Conservation (phyloP, 176 grass and related monocot genomes). For the Tillandsia leiboldiana region DNA sequence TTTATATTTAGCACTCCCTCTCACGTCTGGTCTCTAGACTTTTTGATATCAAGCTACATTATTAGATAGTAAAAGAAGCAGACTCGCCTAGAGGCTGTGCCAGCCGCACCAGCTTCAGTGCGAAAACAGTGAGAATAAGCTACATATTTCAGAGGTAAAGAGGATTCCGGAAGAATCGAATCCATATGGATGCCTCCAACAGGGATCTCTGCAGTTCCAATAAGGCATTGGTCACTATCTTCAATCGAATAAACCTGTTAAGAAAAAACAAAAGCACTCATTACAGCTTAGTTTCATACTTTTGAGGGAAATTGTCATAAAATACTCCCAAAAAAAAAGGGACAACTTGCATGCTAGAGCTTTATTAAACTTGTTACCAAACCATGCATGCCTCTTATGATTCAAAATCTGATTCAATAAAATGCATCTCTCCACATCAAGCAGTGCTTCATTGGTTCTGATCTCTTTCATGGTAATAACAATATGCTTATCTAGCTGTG, state of each 20-base stretch:
- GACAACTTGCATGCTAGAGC: neutral
- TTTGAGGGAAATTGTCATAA: neutral
- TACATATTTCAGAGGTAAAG: slow-evolving; percentile 87
- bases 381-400: too few species aligned
- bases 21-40: too few species aligned
- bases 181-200: slow-evolving; percentile 98
- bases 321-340: neutral
- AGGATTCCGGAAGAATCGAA: slow-evolving; percentile 62
- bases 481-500: too few species aligned
- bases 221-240: slow-evolving; percentile 82
- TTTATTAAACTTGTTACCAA: too few species aligned
- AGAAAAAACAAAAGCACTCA: neutral
- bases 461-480: too few species aligned
- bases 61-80: neutral
- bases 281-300: neutral
- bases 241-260: slow-evolving; percentile 88
- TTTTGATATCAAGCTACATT: neutral
- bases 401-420: too few species aligned
- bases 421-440: too few species aligned
- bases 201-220: slow-evolving; percentile 95
- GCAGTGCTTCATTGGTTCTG: too few species aligned
- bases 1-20: too few species aligned
- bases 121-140: slow-evolving; percentile 97
- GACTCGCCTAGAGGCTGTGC: slow-evolving; percentile 57
- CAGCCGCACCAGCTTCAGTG: slow-evolving; percentile 87